Evolutionary conservation across 2,329 filamentous ascomycete genomes (phyloP).

Genomic region (Colletotrichum camelliae): DNA sequence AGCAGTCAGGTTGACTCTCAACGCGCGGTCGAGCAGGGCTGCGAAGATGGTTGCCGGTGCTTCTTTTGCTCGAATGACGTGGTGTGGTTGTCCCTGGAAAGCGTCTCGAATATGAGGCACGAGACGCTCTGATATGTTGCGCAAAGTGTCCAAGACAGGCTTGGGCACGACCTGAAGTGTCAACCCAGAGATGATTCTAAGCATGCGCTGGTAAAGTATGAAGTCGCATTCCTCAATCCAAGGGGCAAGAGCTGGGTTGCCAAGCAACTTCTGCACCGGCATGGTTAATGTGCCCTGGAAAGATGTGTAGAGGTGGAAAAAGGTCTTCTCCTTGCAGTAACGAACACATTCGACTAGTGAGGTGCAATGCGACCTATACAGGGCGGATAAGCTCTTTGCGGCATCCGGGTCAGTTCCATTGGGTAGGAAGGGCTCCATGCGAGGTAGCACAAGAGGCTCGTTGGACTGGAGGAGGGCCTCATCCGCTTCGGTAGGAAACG

Average conservation of each 20-base stretch:
- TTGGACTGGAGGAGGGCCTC: constrained; percentile 62
- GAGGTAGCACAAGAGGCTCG: constrained; percentile 80
- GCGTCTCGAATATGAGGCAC: constrained; percentile 83
- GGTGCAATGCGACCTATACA: constrained; percentile 94
- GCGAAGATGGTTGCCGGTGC: constrained; percentile 89
- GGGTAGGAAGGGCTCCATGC: constrained; percentile 82
- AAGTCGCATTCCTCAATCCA: constrained; percentile 98
- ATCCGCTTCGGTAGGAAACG: constrained; percentile 65
- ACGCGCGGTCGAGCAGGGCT: constrained; percentile 81
- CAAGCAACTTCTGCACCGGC: constrained; percentile 91
- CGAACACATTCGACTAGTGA: constrained; percentile 94
- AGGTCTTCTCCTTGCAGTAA: constrained; percentile 95
- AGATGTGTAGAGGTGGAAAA: constrained; percentile 92
- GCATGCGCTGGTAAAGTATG: constrained; percentile 95
- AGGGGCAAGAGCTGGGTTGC: constrained; percentile 77
- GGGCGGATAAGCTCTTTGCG: constrained; percentile 81
- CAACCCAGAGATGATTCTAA: constrained; percentile 86
- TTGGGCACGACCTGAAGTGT: constrained; percentile 92
- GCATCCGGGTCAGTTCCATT: constrained; percentile 84
- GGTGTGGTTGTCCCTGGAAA: constrained; percentile 82
- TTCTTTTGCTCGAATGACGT: constrained; percentile 87
- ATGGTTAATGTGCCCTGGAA: constrained; percentile 97
- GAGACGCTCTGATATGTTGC: constrained; percentile 83
- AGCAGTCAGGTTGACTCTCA: constrained; percentile 91
- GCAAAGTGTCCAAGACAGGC: constrained; percentile 83